These are phyloP conservation scores for Monilinia vaccinii-corymbosi DNA, from an alignment of 2,329 filamentous ascomycete genomes.

Conservation along the genomic window DNA sequence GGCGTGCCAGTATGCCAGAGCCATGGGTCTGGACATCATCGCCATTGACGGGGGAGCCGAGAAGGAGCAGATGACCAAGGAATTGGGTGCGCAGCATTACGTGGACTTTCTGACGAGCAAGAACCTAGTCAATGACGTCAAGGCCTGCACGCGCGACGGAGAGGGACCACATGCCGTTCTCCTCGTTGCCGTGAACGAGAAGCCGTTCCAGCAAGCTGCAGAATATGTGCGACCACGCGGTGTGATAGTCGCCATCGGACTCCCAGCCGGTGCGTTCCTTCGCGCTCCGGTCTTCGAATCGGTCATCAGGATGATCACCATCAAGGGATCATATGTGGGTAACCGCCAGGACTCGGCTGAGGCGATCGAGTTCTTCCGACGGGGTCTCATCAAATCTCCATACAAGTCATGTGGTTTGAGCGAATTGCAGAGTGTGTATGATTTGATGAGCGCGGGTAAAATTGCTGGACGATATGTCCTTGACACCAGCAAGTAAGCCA, in stretches of 20 bases:
- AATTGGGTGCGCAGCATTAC: constrained; percentile 63
- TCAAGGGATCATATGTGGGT: constrained; percentile 89
- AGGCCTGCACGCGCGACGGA: constrained; percentile 68
- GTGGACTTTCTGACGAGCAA: constrained; percentile 72
- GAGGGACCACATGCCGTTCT: constrained; percentile 82
- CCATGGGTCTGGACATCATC: constrained; percentile 75
- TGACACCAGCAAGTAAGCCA: constrained; percentile 61
- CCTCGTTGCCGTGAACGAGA: constrained; percentile 77
- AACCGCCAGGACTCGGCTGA: constrained; percentile 83
- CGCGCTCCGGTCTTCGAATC: constrained; percentile 82
- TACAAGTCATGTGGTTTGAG: constrained; percentile 78
- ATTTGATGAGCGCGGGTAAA: constrained; percentile 60
- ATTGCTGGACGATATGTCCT: constrained; percentile 74
- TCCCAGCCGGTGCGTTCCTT: constrained; percentile 72
- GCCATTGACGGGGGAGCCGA: constrained; percentile 78
- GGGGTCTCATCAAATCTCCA: constrained; percentile 72
- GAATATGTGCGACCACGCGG: constrained; percentile 77
- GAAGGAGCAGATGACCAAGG: constrained; percentile 61
- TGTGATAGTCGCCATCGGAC: constrained; percentile 77
- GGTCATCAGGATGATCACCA: constrained; percentile 82
- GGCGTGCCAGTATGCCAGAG: constrained; percentile 79
- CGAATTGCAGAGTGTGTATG: constrained; percentile 71
- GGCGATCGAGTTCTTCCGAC: constrained; percentile 80
- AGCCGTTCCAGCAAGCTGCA: constrained; percentile 90
- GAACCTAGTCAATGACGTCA: constrained; percentile 77